A percentile compares a stretch with the other conserved stretches of the same genome.
phyloP scores from a whole-genome alignment of 768 basidiomycete genomes.

The Tulasnella sp. region DNA sequence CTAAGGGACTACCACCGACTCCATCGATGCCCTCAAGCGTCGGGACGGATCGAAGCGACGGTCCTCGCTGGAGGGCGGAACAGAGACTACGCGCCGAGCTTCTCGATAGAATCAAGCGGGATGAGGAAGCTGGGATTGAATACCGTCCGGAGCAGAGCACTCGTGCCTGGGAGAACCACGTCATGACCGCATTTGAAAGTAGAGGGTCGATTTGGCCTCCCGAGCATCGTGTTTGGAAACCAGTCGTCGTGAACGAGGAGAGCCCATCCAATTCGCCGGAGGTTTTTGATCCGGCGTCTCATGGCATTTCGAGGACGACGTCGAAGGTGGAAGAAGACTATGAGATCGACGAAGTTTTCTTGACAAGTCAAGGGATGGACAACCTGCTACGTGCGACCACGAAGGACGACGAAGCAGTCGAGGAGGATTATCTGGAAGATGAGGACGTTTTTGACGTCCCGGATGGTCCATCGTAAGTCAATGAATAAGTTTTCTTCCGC shows the following conservation, averaged over 20 bases:
- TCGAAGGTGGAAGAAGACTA: slow-evolving; percentile 11
- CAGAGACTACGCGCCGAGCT: slow-evolving; percentile 64
- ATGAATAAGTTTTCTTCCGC: not conserved
- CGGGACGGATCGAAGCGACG: slow-evolving; percentile 43
- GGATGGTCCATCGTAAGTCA: not conserved
- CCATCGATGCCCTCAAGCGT: slow-evolving; percentile 61
- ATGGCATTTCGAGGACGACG: not conserved
- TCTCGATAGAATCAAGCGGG: slow-evolving; percentile 43
- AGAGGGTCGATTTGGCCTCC: slow-evolving; percentile 76
- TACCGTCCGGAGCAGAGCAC: slow-evolving; percentile 17
- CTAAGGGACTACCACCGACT: slow-evolving; percentile 57
- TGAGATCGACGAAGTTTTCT: slow-evolving; percentile 43
- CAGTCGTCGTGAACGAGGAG: slow-evolving; percentile 20
- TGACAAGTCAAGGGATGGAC: slow-evolving; percentile 40
- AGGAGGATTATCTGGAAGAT: not conserved
- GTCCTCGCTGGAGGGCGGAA: slow-evolving; percentile 45
- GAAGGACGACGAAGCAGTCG: slow-evolving; percentile 16
- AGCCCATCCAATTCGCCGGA: slow-evolving; percentile 8
- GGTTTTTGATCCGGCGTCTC: not conserved
- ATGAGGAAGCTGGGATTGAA: slow-evolving; percentile 25
- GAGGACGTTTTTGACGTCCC: not conserved
- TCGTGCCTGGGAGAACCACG: slow-evolving; percentile 53
- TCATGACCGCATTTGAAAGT: slow-evolving; percentile 86
- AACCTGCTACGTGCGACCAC: slow-evolving; percentile 24
- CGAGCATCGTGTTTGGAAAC: slow-evolving; percentile 46